Evolutionary conservation across 495 filamentous ascomycete genomes (phyloP), one percentile per base, ranked within the genome.

Genomic region (Cladorrhinum samala): DNA sequence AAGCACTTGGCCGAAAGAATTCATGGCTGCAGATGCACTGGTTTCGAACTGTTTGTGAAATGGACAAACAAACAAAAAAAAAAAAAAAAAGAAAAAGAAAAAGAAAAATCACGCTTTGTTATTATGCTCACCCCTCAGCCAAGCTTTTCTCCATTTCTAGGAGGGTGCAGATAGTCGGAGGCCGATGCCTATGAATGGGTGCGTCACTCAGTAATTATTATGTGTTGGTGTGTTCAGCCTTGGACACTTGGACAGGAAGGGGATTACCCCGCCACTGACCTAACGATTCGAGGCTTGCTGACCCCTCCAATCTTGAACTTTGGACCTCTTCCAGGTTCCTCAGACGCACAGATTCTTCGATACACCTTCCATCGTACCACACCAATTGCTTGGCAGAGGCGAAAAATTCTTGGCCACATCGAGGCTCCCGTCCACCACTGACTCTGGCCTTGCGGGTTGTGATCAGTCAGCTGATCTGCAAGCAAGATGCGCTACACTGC

Each of bases 261-360:
- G 11, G 11, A 41, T 18, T 41, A 14, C 17, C 39, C 17, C 11
- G 39, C 13, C n/a, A n/a, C n/a, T n/a, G n/a, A n/a, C n/a, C n/a
- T n/a, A n/a, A n/a, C n/a, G n/a, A 18, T 41, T 17, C 13, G 17
- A 5, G 5, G n/a, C 4, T 17, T 6, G 39, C 39, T 14, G 4
- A 18, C 39, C 39, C 39, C 39, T 41, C 39, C 39, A 41, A 41
- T 6, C 13, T 41, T n/a, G 17, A 41, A 27, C 43, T 14, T 4
- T 6, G 3, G 19, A 18, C 20, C 7, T 3, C 2, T 3, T 16
- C 2, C 2, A 21, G 8, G 2, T 11, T 9, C n/a, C 16, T 2
- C 3, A 14, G 42, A 45, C 42, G 42, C 42, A 45, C 45, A 11
- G 20, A 20, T 46, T 46, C 45, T 47, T 47, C 45, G 23, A 47